Percentiles rank a stretch among this genome's conserved stretches.
phyloP scores from a whole-genome alignment of 2,329 filamentous ascomycete species.

The Fusarium goolgardi region DNA sequence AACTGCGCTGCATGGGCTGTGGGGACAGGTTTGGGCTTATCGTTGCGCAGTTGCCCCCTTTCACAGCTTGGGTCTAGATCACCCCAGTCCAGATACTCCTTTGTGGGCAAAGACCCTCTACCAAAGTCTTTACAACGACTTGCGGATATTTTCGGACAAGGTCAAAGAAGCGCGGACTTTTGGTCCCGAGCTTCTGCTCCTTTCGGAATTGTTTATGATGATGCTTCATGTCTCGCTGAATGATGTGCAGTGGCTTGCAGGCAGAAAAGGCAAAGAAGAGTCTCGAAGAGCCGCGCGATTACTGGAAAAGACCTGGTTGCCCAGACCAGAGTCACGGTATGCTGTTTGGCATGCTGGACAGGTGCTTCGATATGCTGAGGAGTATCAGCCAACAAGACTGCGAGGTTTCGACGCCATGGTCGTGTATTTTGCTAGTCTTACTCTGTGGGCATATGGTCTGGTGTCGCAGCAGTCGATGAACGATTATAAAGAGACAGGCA shows the following conservation, averaged over 20 bases:
- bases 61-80: constrained; percentile 10
- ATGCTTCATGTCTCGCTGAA: constrained; percentile 41
- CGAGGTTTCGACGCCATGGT: constrained; percentile 42
- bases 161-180: constrained; percentile 15
- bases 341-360: constrained; percentile 45
- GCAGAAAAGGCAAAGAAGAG: constrained; percentile 40
- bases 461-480: constrained; percentile 20
- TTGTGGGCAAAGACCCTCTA: constrained; percentile 40
- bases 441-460: constrained; percentile 41
- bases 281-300: constrained; percentile 28
- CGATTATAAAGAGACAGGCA: constrained; percentile 11
- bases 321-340: constrained; percentile 35
- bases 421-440: constrained; percentile 42
- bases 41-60: constrained; percentile 37
- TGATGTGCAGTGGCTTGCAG: constrained; percentile 39
- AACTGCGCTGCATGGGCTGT: constrained; percentile 38
- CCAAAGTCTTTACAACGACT: constrained; percentile 39
- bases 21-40: constrained; percentile 44
- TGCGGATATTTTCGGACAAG: constrained; percentile 35
- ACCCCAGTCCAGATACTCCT: constrained; percentile 21
- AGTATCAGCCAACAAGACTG: constrained; percentile 35
- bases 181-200: constrained; percentile 30
- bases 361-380: constrained; percentile 38
- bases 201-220: constrained; percentile 46
- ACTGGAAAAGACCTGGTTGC: constrained; percentile 36